Conservation (phyloP, 371 early-diverging fungal species). For the Mucor circinelloides region DNA sequence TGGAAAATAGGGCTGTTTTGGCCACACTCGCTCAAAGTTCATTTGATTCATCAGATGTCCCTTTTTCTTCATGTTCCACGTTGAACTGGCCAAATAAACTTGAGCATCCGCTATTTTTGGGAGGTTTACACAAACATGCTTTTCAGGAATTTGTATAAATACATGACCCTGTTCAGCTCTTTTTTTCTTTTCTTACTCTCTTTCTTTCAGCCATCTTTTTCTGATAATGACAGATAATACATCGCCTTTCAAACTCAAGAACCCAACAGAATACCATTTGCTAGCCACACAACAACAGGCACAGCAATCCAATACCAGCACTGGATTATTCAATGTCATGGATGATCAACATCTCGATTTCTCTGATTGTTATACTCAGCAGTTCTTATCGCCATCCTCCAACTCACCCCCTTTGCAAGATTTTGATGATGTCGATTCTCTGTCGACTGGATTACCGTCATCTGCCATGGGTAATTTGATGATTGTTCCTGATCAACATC, state of each 20-base stretch:
- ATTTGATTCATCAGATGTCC: constrained; percentile 18
- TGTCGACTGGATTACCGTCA: constrained; percentile 4
- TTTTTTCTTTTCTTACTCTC: background rate
- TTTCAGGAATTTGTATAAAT: background rate
- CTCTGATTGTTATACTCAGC: constrained; percentile 12
- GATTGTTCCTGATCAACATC: constrained; percentile 2
- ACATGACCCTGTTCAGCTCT: background rate
- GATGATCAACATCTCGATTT: constrained; percentile 16
- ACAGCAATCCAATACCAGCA: background rate
- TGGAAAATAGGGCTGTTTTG: background rate
- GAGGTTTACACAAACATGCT: background rate
- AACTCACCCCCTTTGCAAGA: constrained; percentile 28
- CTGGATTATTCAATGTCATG: background rate
- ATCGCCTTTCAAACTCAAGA: constrained; percentile 23
- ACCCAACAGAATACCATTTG: constrained; percentile 35
- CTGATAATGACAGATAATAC: constrained; percentile 1
- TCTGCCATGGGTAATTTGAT: constrained; percentile 10
- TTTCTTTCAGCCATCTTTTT: background rate
- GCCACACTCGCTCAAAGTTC: background rate
- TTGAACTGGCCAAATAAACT: background rate
- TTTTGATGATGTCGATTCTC: constrained; percentile 30
- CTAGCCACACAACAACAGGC: constrained; percentile 14
- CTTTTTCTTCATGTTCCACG: background rate
- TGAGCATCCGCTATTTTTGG: background rate
- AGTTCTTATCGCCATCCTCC: constrained; percentile 21